Conservation (phyloP, 306 rosid species). For the Prinsepia uniflora region DNA sequence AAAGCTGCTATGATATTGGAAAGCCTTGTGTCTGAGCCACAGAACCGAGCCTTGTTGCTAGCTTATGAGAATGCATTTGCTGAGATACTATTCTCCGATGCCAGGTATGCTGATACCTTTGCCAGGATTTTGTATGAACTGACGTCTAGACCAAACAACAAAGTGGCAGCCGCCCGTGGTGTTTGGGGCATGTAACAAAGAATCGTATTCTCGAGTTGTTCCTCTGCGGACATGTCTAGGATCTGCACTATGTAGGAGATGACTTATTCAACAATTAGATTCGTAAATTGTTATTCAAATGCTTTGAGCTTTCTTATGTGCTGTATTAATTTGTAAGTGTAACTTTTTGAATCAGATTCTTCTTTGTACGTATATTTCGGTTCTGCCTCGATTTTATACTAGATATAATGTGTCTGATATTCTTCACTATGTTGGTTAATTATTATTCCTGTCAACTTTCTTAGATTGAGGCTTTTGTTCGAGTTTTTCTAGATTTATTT, state of each 20-base stretch:
- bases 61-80: slow-evolving; percentile 93
- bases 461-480: neutral
- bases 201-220: slow-evolving; percentile 10
- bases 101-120: slow-evolving; percentile 75
- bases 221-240: slow-evolving; percentile 20
- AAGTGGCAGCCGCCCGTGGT: slow-evolving; percentile 79
- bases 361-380: neutral
- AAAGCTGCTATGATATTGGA: slow-evolving; percentile 94
- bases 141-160: slow-evolving; percentile 81
- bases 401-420: neutral
- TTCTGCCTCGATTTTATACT: neutral
- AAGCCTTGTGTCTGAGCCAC: slow-evolving; percentile 94
- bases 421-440: neutral
- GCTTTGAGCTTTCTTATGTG: neutral
- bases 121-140: slow-evolving; percentile 91
- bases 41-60: slow-evolving; percentile 68
- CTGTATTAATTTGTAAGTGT: neutral
- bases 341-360: neutral
- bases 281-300: neutral
- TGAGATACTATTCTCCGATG: slow-evolving; percentile 76
- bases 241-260: slow-evolving; percentile 27
- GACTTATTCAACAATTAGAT: slow-evolving; percentile 11
- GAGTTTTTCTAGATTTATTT: neutral
- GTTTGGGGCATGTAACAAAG: slow-evolving; percentile 90
- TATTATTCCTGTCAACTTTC: neutral